Base-by-base conservation (phyloP, 1,139 yeast species). In the Scheffersomyces titani region DNA sequence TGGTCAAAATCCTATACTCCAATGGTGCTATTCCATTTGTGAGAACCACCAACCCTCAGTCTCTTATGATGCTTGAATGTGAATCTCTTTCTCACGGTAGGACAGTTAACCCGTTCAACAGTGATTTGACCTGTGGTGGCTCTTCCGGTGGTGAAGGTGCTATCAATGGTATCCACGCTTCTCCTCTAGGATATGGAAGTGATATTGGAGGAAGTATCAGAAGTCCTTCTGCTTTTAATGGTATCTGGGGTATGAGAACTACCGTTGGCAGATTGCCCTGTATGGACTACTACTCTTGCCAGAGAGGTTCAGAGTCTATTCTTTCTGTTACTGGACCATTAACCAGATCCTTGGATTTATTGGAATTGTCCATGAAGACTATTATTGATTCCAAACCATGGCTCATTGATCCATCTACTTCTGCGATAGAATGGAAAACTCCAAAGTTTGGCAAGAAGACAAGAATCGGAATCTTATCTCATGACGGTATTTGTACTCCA, bases 141-240 rank as follows among this genome's bases (percentile, higher is more conserved):
- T 67, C 71, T 5, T 67, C 71, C 2, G 68, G 72, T 19, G 74
- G 74, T 19, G 73, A 69, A 56, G 74, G 72, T 46, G 71, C 70
- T 1, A 58, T 68, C n/a, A 65, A 62, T 40, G 71, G 68, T 3
- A 58, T 68, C 51, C 63, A 65, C 46, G 76, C 71, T 19, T 59
- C 67, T 48, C 63, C 68, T 7, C 59, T 71, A 51, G 74, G 75
- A 1, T 54, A 85, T 49, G 89, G 89, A 9, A 83, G 88, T 18
- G 90, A 87, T 68, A 84, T 87, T 62, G 90, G 89, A 16, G 90
- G 90, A 5, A 77, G 85, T 40, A 83, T 86, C 53, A 72, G 90
- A 55, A 76, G 77, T 55, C 90, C 90, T 2, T 82, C 88, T 3
- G 75, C 81, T 11, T 80, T 80, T 59, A 79, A 82, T 53, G 88